Evolutionary conservation across 371 early-diverging fungal genomes (phyloP).

Genomic region (Mycotypha africana): DNA sequence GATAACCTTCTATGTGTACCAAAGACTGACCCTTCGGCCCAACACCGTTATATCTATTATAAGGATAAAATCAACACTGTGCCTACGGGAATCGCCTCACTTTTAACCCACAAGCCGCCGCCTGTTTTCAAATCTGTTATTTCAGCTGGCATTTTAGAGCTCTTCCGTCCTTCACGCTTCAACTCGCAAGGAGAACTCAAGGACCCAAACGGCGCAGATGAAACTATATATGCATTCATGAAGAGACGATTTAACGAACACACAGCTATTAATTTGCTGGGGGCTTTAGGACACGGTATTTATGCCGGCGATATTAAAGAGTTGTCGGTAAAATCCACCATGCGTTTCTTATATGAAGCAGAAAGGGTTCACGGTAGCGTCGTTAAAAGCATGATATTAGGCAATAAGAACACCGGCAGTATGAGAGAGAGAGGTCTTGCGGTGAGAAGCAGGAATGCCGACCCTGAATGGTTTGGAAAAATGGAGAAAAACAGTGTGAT

Average conservation of each 20-base stretch:
- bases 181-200: slow-evolving; percentile 40
- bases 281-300: slow-evolving; percentile 89
- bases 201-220: slow-evolving; percentile 32
- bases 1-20: slow-evolving; percentile 51
- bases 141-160: slow-evolving; percentile 38
- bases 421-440: slow-evolving; percentile 38
- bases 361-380: slow-evolving; percentile 71
- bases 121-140: slow-evolving; percentile 50
- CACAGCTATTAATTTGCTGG: slow-evolving; percentile 52
- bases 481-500: slow-evolving; percentile 67
- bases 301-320: slow-evolving; percentile 83
- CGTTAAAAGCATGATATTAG: slow-evolving; percentile 28
- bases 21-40: slow-evolving; percentile 67
- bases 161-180: slow-evolving; percentile 77
- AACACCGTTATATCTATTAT: slow-evolving; percentile 79
- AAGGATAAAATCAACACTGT: slow-evolving; percentile 59
- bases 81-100: slow-evolving; percentile 44
- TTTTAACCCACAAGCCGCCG: slow-evolving; percentile 43
- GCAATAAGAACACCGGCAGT: slow-evolving; percentile 23
- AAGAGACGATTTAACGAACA: slow-evolving; percentile 65
- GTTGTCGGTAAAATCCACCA: slow-evolving; percentile 71
- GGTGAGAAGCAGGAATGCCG: slow-evolving; percentile 24
- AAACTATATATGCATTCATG: slow-evolving; percentile 60
- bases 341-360: slow-evolving; percentile 60
- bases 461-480: slow-evolving; percentile 54